phyloP scores from a whole-genome alignment of 2,329 filamentous ascomycete species.

The Aureobasidium uvarum region DNA sequence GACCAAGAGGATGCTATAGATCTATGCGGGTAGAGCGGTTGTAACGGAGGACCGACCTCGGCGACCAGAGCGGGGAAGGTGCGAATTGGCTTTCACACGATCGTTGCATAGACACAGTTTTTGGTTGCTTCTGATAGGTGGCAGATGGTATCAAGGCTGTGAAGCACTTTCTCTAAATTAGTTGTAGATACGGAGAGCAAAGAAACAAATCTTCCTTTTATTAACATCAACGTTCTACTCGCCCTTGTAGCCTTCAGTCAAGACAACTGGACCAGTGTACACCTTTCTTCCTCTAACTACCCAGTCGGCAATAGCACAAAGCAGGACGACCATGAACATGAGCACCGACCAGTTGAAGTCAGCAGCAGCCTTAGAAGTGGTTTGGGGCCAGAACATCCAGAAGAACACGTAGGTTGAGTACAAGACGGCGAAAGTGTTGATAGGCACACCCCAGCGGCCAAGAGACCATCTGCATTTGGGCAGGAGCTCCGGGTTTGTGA shows the following conservation, averaged over 20 bases:
- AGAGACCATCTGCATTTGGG: constrained; percentile 40
- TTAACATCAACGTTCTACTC: background rate
- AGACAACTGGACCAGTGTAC: constrained; percentile 29
- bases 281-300: constrained; percentile 27
- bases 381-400: constrained; percentile 41
- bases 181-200: background rate
- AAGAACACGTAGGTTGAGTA: constrained; percentile 41
- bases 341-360: constrained; percentile 32
- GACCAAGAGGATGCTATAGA: background rate
- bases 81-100: background rate
- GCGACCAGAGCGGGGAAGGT: constrained; percentile 14
- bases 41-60: constrained; percentile 3
- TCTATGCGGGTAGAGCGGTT: constrained; percentile 5
- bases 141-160: background rate
- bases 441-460: constrained; percentile 39
- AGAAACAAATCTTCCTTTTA: background rate
- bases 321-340: constrained; percentile 29
- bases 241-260: constrained; percentile 28
- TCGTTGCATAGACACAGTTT: background rate
- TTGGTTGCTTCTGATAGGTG: too few species aligned
- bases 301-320: constrained; percentile 29
- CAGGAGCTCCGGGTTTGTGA: constrained; percentile 30
- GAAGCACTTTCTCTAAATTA: constrained; percentile 7
- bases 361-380: constrained; percentile 26
- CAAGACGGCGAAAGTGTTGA: constrained; percentile 41